Percentiles rank a stretch among this genome's conserved stretches.
Conservation (phyloP, 75 land plant species). For the Picea glauca region DNA sequence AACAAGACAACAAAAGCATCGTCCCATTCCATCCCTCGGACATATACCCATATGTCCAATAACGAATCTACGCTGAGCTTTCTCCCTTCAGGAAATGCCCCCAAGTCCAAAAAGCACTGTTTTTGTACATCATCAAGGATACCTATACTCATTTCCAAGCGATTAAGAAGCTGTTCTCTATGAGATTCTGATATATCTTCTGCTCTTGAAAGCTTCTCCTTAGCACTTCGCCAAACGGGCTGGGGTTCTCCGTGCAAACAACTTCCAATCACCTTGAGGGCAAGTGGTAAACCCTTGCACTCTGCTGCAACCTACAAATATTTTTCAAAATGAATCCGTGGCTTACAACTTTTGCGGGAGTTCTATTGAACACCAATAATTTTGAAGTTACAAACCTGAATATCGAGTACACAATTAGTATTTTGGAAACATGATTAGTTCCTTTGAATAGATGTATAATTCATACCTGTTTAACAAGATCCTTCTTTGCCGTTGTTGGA, state of each 20-base stretch:
- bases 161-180: neutral
- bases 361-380: too few relatives aligned
- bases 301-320: neutral
- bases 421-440: too few relatives aligned
- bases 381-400: too few relatives aligned
- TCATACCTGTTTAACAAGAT: constrained; percentile 39
- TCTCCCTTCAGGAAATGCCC: neutral
- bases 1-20: neutral
- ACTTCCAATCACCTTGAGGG: neutral
- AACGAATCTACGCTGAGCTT: neutral
- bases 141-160: neutral
- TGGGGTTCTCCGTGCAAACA: neutral
- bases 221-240: neutral
- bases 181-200: neutral
- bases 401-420: too few relatives aligned
- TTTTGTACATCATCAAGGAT: neutral
- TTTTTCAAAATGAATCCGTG: too few relatives aligned
- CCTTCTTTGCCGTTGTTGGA: constrained; percentile 20
- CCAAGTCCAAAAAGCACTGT: constrained; percentile 2
- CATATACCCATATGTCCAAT: constrained; percentile 1
- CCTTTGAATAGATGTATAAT: neutral
- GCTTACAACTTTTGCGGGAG: too few relatives aligned
- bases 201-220: constrained; percentile 3
- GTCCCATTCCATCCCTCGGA: neutral
- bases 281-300: neutral